These are phyloP conservation scores for Acanthamoeba royreba DNA, from an alignment of 208 protist genomes.

Conservation along the genomic window DNA sequence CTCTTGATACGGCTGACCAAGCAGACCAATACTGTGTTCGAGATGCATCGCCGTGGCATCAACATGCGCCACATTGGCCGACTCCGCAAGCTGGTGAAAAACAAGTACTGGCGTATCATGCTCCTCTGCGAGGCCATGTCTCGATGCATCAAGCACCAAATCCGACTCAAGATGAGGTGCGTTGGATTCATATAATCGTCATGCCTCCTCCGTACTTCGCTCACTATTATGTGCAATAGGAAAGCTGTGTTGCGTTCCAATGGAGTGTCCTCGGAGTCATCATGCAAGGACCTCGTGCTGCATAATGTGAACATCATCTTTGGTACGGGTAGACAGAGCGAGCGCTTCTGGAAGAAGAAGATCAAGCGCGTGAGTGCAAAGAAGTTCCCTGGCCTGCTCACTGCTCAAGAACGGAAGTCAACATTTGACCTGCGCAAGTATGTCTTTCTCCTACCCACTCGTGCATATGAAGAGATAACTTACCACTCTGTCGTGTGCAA, in stretches of 20 bases:
- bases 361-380: not conserved
- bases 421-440: not conserved
- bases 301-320: slow-evolving; percentile 7
- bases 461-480: too few relatives aligned
- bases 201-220: too few relatives aligned
- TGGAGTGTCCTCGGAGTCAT: slow-evolving; percentile 6
- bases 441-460: too few relatives aligned
- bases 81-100: not conserved
- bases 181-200: too few relatives aligned
- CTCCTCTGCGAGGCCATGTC: not conserved
- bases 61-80: slow-evolving; percentile 14
- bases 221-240: too few relatives aligned
- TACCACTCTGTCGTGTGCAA: too few relatives aligned
- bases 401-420: not conserved
- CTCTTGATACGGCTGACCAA: not conserved
- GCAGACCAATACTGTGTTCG: not conserved
- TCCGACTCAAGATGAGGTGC: not conserved
- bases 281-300: not conserved
- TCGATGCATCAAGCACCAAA: not conserved
- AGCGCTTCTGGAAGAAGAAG: not conserved
- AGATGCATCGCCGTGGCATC: not conserved
- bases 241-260: not conserved
- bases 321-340: not conserved
- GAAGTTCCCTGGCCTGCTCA: not conserved
- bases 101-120: not conserved